Evolutionary conservation across 495 filamentous ascomycete species (phyloP), one percentile per base, ranked within the genome.

Genomic region (Bombardia bombarda): DNA sequence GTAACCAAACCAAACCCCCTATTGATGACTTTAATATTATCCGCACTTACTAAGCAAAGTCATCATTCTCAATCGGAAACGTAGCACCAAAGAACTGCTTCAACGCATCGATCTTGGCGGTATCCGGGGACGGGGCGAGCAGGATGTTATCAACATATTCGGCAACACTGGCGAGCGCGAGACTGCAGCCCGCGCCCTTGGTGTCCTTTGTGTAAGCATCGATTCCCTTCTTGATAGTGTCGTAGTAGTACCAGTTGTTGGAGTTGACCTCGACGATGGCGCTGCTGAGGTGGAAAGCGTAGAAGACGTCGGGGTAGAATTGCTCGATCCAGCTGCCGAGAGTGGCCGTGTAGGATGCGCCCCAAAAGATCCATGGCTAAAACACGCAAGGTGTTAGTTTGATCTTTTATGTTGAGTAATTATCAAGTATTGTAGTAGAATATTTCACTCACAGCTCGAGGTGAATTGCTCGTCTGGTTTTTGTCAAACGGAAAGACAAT

Each of bases 181-280:
- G 54, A 47, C 68, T 77, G 62, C 81, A 84, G 60, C 80, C 79
- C 22, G 21, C 35, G 19, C 21, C 16, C 1, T 20, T 28, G 32
- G 47, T 54, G 32, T 49, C 38, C 3, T 50, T 65, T 47, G 4
- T 78, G 65, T 61, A 42, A 1, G 38, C 12, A 19, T 51, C 45
- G 35, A 82, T 80, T 0, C 75, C 77, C 39, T 78, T 60, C 33
- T 73, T 64, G 31, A 82, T 65, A 13, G 79, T 78, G 6, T 67
- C 61, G 56, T 82, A 83, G 50, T 83, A 84, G 59, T 74, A 74
- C 77, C 78, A 83, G 56, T 75, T 83, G 46, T 82, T 67, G 7
- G 68, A 63, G 37, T 82, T 74, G 4, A 72, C 71, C 49, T 83
- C 67, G 2, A 83, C 78, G 2, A 73, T 72, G 3, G 78, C 80